Evolutionary conservation across 805 yeast genomes (phyloP).

Genomic region (Cyberlindnera mrakii): DNA sequence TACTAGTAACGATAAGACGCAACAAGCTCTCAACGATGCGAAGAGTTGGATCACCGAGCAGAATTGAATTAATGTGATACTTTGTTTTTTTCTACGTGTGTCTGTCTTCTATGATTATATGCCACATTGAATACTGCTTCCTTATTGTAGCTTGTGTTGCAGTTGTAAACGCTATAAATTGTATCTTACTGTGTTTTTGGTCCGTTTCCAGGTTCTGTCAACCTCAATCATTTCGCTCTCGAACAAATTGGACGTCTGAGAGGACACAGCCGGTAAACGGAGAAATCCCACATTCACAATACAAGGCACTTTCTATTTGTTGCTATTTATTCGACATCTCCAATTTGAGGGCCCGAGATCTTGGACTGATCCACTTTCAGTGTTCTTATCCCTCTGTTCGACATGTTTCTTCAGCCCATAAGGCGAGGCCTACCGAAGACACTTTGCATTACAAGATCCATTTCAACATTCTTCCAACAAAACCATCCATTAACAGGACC

Average conservation of each 20-base stretch:
- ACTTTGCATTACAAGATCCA: neutral
- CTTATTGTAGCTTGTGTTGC: neutral
- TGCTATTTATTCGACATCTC: no score
- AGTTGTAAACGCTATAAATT: neutral
- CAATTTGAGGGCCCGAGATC: no score
- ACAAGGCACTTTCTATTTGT: no score
- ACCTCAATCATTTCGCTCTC: neutral
- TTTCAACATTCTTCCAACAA: neutral
- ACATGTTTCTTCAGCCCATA: neutral
- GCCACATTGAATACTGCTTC: no score
- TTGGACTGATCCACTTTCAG: no score
- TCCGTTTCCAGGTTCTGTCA: neutral
- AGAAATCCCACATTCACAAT: no score
- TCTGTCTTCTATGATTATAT: no score
- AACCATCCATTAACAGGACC: neutral
- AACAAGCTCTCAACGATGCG: slow-evolving; percentile 18
- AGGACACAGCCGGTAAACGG: no score
- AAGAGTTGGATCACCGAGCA: slow-evolving; percentile 20
- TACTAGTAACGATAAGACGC: slow-evolving; percentile 17
- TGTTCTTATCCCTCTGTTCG: no score
- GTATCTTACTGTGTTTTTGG: neutral
- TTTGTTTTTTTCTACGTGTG: no score
- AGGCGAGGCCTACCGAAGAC: neutral
- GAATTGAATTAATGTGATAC: neutral
- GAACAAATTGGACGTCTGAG: no score